Evolutionary conservation across 2,329 filamentous ascomycete species (phyloP), one percentile per base, ranked within the genome.

Genomic region (Hypoxylon sp.): DNA sequence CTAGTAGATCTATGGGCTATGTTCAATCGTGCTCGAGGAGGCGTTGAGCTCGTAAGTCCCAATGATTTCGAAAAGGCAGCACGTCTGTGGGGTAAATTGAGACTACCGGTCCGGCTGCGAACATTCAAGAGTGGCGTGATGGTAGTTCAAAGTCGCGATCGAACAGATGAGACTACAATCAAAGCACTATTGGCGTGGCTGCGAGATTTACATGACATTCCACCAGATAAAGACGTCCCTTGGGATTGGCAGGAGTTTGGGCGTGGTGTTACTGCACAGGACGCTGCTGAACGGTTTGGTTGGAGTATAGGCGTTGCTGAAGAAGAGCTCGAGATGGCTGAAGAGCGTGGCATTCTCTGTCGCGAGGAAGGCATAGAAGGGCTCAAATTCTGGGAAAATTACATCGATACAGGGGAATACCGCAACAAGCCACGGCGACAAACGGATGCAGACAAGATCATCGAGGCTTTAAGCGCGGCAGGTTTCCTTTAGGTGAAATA

Each of bases 271-370:
- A 98, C 94, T 13, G 94, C 94, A 1, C 93, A 96, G 77, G 94
- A 98, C 76, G 89, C 90, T 0, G 96, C 96, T 0, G 93, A 97
- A 79, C 86, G 89, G 54, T 99, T 99, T 80, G 93, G 94, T 5
- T 99, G 96, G 96, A 98, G 96, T 78, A 91, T 99, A 6, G 96
- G 96, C 8, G 95, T 99, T 22, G 96, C 96, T 1, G 92, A 92
- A 66, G 96, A 98, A 79, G 96, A 99, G 81, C 85, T 99, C 11
- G 93, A 98, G 78, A 98, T 99, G 95, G 94, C 94, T 0, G 96
- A 99, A 80, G 95, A 98, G 78, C 89, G 88, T 62, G 96, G 96
- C 0, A 89, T 90, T 2, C 79, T 99, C 19, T 98, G 95, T 78
- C 90, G 96, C 52, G 96, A 99, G 78, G 94, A 97, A 75, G 91